Conservation (phyloP, 805 yeast species). For the Kazachstania africana region DNA sequence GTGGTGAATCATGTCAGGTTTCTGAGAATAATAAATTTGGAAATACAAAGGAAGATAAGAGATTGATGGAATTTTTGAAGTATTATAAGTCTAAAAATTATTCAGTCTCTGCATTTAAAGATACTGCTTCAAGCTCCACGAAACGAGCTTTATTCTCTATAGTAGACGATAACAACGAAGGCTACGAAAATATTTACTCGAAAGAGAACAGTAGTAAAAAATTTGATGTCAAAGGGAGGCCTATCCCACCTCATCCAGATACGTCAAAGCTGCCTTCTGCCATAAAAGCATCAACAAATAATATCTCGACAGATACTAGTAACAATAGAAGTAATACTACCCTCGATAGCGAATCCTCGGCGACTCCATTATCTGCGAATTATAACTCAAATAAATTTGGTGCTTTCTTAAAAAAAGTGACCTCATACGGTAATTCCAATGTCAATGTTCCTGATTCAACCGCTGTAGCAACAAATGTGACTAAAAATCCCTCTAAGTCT, state of each 20-base stretch:
- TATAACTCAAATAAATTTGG: conserved; percentile 13
- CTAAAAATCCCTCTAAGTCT: conserved; percentile 2
- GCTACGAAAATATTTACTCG: not conserved
- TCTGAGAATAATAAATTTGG: not conserved
- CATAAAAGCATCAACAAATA: conserved; percentile 16
- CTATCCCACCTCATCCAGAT: conserved; percentile 41
- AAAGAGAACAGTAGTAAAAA: conserved; percentile 4
- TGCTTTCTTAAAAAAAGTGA: conserved; percentile 24
- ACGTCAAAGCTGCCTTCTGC: conserved; percentile 39
- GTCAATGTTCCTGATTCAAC: not conserved
- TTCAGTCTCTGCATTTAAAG: conserved; percentile 15
- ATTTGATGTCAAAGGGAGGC: conserved; percentile 32
- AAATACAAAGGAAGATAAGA: conserved; percentile 30
- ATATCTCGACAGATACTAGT: too few relatives aligned
- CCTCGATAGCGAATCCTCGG: not conserved
- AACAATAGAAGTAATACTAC: not conserved
- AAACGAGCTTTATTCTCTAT: conserved; percentile 16
- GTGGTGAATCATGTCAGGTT: too few relatives aligned
- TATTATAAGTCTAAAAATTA: conserved; percentile 25
- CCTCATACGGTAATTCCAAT: conserved; percentile 14
- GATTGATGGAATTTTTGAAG: conserved; percentile 35
- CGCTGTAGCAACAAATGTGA: not conserved
- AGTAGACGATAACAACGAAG: not conserved
- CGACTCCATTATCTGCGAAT: not conserved
- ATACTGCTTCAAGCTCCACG: conserved; percentile 9